phyloP scores from a whole-genome alignment of 2,329 filamentous ascomycete species.

The Botrytis aclada region DNA sequence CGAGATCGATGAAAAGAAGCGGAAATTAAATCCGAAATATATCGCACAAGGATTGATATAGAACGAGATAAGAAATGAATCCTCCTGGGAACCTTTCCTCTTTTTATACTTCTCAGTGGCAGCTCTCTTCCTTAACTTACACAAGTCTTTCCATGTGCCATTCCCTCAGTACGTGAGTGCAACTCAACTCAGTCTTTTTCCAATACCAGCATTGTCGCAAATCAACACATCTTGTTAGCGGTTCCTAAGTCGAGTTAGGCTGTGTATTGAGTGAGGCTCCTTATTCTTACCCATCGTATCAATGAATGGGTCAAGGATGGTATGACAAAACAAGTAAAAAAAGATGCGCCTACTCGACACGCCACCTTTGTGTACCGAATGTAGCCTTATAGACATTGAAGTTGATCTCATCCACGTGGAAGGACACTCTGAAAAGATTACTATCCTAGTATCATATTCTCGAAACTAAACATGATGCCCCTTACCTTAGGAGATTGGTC shows the following conservation, averaged over 20 bases:
- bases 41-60: neutral
- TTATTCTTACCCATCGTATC: neutral
- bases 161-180: neutral
- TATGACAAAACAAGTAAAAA: neutral
- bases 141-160: neutral
- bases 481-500: neutral
- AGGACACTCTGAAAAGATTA: neutral
- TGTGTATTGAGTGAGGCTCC: slow-evolving; percentile 2
- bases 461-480: neutral
- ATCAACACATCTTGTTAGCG: neutral
- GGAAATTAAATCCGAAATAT: neutral
- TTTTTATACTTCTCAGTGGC: neutral
- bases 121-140: neutral
- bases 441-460: too few species aligned
- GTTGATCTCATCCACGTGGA: neutral
- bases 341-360: neutral
- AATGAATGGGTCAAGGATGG: neutral
- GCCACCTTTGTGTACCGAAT: neutral
- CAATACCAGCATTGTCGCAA: neutral
- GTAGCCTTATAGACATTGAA: neutral
- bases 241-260: neutral
- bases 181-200: neutral
- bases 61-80: neutral
- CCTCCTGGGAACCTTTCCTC: neutral
- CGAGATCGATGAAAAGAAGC: neutral